Conservation (phyloP, 257 asterid species). For the Haberlea rhodopensis region DNA sequence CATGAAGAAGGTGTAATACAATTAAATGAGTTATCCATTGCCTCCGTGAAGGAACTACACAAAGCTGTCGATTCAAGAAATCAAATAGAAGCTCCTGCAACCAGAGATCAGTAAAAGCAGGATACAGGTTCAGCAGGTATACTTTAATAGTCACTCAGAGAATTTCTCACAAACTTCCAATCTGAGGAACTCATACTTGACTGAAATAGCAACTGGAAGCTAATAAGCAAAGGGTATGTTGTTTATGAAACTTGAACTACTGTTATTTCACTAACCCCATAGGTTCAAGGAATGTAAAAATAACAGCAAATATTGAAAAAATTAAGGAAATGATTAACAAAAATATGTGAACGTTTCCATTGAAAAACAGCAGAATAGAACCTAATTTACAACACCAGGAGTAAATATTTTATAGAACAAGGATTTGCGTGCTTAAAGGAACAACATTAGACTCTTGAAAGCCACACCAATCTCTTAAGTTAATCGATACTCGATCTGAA, state of each 20-base stretch:
- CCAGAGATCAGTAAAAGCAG: conserved; percentile 11
- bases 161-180: conserved; percentile 2
- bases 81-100: conserved; percentile 26
- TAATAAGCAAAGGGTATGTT: conserved; percentile 6
- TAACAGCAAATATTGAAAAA: background rate
- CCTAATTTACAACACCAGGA: background rate
- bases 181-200: background rate
- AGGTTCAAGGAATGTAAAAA: conserved; percentile 14
- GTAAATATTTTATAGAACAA: conserved; percentile 19
- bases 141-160: background rate
- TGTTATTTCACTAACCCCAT: background rate
- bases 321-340: background rate
- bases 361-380: background rate
- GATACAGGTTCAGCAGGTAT: conserved; percentile 1
- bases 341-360: conserved; percentile 25
- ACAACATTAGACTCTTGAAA: conserved; percentile 10
- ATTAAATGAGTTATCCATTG: conserved; percentile 13
- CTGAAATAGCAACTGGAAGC: conserved; percentile 4
- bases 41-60: conserved; percentile 11
- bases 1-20: conserved; percentile 4
- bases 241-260: background rate
- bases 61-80: conserved; percentile 19
- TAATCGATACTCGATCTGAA: no score
- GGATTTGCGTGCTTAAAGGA: conserved; percentile 25
- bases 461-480: conserved; percentile 31